Evolutionary conservation across 805 yeast species (phyloP), one percentile per base, ranked within the genome.

Genomic region (Spathaspora girioi): DNA sequence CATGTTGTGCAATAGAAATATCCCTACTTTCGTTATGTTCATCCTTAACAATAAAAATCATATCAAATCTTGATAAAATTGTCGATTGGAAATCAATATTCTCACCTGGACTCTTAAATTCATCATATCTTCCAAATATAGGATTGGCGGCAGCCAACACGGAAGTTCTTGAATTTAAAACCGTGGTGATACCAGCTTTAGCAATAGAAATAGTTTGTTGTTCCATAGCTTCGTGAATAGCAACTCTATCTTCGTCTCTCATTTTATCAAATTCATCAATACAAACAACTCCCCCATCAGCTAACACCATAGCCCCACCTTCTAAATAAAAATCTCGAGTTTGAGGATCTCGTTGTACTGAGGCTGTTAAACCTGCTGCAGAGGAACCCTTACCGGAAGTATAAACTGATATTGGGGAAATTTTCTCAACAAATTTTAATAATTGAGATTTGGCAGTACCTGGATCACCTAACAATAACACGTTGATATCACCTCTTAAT

Each of bases 271-370:
- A 94, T 78, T 94, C 99, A 76, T 94, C 99, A 64, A 94, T 94
- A 79, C 98, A 94, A 46, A 93, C 97, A 47, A 94, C 97, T 58
- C 99, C 99, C 40, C 98, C 98, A 72, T 94, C 99, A 0, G 99
- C 99, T 47, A 94, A 76, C n/a, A 94, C 99, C 97, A 94, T 92
- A 8, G 99, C 99, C 70, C 99, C 99, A 54, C 99, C 99, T 79
- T 94, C 99, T 49, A 94, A 75, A 67, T 89, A 93, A 67, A 93
- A 94, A 60, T 94, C 99, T 56, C 97, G 76, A 0, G 97, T 88
- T 20, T 77, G 75, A 1, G 89, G 78, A 67, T 94, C 98, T 66
- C 97, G 80, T 72, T 93, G 99, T 17, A 94, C 98, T 15, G 96
- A 87, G 0, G 99, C 99, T 1, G 99, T 94, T 69, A 94, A 80